Percentiles rank a stretch among this genome's conserved stretches.
These are phyloP conservation scores for Acacia pycnantha DNA, from an alignment of 331 rosid genomes.

Conservation along the genomic window DNA sequence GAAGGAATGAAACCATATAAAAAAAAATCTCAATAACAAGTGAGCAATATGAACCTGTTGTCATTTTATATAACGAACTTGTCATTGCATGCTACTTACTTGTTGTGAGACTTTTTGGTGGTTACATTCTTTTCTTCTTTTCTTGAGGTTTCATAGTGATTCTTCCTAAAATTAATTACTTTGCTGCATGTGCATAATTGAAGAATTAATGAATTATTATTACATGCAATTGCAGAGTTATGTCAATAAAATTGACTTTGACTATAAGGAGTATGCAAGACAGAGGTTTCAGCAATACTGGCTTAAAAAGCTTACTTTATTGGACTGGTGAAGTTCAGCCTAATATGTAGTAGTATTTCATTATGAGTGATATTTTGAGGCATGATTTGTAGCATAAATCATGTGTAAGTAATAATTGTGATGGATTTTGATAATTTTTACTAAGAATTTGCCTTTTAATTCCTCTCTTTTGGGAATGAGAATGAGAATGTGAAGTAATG, in stretches of 20 bases:
- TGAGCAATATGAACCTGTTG: no score
- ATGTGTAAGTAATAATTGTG: conserved; percentile 25
- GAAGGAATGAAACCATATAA: no score
- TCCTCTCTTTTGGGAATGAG: conserved; percentile 23
- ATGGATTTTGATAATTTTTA: conserved; percentile 22
- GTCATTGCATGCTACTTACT: no score
- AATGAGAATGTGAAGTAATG: not conserved
- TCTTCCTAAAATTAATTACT: not conserved
- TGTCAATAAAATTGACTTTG: conserved; percentile 83
- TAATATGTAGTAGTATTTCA: not conserved
- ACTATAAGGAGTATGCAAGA: conserved; percentile 78
- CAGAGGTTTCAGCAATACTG: conserved; percentile 83
- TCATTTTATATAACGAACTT: no score
- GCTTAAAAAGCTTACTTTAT: conserved; percentile 47
- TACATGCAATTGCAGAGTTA: conserved; percentile 52
- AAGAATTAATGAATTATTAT: not conserved
- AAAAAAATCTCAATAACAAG: no score
- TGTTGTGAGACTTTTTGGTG: no score
- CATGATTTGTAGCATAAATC: conserved; percentile 32
- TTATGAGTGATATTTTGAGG: conserved; percentile 4
- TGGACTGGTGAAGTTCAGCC: conserved; percentile 28
- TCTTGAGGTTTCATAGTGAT: no score
- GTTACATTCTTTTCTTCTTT: no score
- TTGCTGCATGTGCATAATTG: not conserved
- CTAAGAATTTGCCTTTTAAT: not conserved